Percentiles rank a stretch among this genome's conserved stretches.
These are phyloP conservation scores for Sungouiella thailandica DNA, from an alignment of 805 yeast species.

Conservation along the genomic window DNA sequence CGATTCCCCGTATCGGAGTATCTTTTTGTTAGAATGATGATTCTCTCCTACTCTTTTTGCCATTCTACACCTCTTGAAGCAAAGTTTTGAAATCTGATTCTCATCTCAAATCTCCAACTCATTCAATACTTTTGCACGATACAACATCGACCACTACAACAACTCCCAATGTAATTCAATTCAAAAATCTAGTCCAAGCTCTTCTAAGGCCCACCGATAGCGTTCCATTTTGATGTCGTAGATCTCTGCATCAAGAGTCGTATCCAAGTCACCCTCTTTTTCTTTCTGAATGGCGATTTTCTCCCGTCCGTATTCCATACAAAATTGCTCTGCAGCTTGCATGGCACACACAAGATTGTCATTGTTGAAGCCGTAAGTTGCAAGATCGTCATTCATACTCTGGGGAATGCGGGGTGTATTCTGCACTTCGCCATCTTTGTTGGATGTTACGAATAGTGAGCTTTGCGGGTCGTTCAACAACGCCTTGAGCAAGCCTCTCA, in stretches of 20 bases:
- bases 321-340: conserved; percentile 20
- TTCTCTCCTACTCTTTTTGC: neutral
- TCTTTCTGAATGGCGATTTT: neutral
- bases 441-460: conserved; percentile 8
- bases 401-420: neutral
- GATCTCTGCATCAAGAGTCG: neutral
- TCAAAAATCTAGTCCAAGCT: neutral
- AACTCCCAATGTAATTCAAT: too few species aligned
- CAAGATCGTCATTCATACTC: neutral
- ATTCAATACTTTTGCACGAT: too few species aligned
- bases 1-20: conserved; percentile 18
- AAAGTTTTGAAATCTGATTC: too few species aligned
- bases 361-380: conserved; percentile 16
- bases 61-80: neutral
- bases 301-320: conserved; percentile 21
- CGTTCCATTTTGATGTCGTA: neutral
- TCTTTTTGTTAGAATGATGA: neutral
- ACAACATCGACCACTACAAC: too few species aligned
- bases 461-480: conserved; percentile 10
- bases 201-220: neutral
- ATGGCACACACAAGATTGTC: conserved; percentile 28
- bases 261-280: neutral
- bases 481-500: conserved; percentile 26
- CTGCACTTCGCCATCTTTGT: neutral
- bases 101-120: too few species aligned